Base-by-base conservation (phyloP, 2,329 filamentous ascomycete genomes). In the Microascus cirrosus region DNA sequence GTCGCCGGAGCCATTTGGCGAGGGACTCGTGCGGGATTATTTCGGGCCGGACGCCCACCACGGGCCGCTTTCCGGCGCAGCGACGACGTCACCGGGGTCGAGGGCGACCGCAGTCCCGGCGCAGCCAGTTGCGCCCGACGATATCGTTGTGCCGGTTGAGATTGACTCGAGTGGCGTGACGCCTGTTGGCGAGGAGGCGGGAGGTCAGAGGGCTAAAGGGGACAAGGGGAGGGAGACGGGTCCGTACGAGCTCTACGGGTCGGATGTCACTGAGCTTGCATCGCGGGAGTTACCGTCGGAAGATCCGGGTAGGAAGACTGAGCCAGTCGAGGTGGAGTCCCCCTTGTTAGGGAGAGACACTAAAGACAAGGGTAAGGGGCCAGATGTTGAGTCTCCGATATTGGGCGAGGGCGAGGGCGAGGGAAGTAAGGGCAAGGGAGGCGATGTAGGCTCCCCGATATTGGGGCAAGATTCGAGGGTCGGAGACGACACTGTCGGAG, bases 101-200 rank as follows among this genome's bases (percentile, higher is more conserved):
- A 63, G 61, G n/a, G 62, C 62, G n/a, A 67, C 71, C 36, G 73
- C 73, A 0, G 76, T 79, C 24, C 74, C 76, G 2, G 57, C 71
- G 24, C 65, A 66, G 52, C 78, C 80, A 8, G 69, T 78, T 13
- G 70, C 68, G 15, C 79, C 79, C 3, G 72, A 70, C 11, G 78
- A 82, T 62, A 79, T 81, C 48, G 67, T 72, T 0, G 70, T 70
- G 22, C 74, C 80, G 3, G 78, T 83, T 2, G 81, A 84, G 70
- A 79, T 84, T 13, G 79, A 76, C 60, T 74, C 75, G 53, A 61
- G 55, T 54, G 58, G 55, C 62, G 60, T 45, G 59, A 50, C 45
- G 45, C 45, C 45, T 20, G 45, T 50, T 24, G 20, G 20, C 6
- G 22, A 24, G 2, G 51, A 53, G 51, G 25, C 28, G 4, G 28